Evolutionary conservation across 345 rosid genomes (phyloP).

Genomic region (Eucalyptus marginata): DNA sequence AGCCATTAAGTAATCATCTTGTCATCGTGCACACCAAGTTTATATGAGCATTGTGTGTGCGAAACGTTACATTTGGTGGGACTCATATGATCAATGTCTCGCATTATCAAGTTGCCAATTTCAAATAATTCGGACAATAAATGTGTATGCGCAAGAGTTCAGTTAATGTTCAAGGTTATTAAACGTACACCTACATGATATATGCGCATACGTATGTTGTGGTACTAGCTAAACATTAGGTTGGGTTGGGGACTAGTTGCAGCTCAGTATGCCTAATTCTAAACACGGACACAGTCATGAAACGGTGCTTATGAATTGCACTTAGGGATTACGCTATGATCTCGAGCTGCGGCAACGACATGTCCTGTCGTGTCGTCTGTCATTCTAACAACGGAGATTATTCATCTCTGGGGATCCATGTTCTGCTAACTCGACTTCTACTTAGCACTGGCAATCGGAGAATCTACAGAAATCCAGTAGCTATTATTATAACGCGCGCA

Average conservation of each 20-base stretch:
- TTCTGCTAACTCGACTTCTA: neutral
- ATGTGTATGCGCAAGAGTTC: neutral
- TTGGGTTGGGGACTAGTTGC: neutral
- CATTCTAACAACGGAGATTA: neutral
- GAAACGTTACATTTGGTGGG: neutral
- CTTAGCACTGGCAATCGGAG: neutral
- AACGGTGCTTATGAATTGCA: neutral
- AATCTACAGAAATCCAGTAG: neutral
- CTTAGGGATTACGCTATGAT: neutral
- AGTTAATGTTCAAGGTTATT: neutral
- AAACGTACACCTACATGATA: neutral
- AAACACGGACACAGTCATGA: neutral
- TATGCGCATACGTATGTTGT: neutral
- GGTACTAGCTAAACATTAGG: neutral
- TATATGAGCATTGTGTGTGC: neutral
- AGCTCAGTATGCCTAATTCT: neutral
- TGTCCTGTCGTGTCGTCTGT: neutral
- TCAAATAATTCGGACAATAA: neutral
- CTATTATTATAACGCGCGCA: neutral
- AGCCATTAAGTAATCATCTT: neutral
- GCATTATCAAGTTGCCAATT: fast-evolving
- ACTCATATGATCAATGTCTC: neutral
- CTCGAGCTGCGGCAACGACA: neutral
- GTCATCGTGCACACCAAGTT: neutral
- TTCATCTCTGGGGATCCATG: neutral